Evolutionary conservation across 108 stramenopile genomes (phyloP), one percentile per base, ranked within the genome.

Genomic region (Fragilaria radians): DNA sequence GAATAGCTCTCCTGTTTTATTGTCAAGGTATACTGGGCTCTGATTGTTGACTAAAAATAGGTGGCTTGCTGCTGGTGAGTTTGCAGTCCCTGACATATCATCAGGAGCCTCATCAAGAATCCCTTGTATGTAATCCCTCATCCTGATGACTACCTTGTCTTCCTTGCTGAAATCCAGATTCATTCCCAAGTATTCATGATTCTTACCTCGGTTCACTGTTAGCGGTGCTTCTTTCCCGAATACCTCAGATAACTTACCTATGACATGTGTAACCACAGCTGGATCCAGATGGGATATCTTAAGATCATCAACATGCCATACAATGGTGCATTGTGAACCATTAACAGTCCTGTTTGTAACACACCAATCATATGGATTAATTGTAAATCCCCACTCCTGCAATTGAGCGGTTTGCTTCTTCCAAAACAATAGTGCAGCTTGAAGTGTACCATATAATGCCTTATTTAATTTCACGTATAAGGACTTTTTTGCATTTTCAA

Each of bases 281-380:
- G 45, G 23, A 30, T 61, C 29, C 14, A 29, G 46, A 49, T 72
- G 71, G 1, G 70, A 74, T 4, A 75, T 51, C 34, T 75, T 79
- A 0, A 72, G 21, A 27, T 68, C 67, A 48, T 68, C 61, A 19
- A 68, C 67, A 24, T 68, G 54, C 63, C 62, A 73, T 11, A 48
- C 18, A 23, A 74, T 32, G 28, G 72, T 73, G 28, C 47, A 50
- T 45, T 59, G 67, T 17, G 32, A 32, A 11, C 65, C 47, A 19
- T 47, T 19, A 4, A 67, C 48, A 23, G 7, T 26, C 25, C 47
- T 45, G 59, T 79, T 79, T 4, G 70, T 64, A 19, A 74, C 48
- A 46, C 78, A 79, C 36, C 28, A 28, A 54, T 79, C 71, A 48
- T 72, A 74, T 18, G 78, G 70, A 52, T 79, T 79, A 2, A 66